Base-by-base conservation (phyloP, 2,329 filamentous ascomycete genomes). In the Corniculantispora saksenae region DNA sequence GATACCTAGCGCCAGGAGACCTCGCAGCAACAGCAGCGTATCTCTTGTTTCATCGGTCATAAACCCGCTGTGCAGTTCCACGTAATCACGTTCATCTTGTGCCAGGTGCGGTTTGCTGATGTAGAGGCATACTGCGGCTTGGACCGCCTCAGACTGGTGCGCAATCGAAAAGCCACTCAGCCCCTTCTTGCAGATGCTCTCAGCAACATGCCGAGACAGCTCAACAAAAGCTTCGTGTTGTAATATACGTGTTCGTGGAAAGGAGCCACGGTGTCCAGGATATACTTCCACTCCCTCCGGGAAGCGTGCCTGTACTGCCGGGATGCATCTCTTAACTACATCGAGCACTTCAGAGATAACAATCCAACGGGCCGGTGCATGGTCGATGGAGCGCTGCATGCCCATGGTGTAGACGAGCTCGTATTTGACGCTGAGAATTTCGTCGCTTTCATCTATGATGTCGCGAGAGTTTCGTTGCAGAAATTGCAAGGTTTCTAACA, bases 381-480 rank as follows among this genome's bases (percentile, higher is more conserved):
- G 76, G 3, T 89, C 84, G 0, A 89, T 77, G 0, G 81, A 68
- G 1, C 72, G 70, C 66, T 88, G 84, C 0, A 72, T 66, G 0
- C 87, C 88, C 69, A 89, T 83, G 0, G 87, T 89, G 65, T 91
- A 90, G 2, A 90, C 78, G 0, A 90, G 72, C 69, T 91, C 86
- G 45, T 88, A 89, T 58, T 84, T 85, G 6, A 83, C 79, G 51
- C 80, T 85, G 55, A 90, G 84, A 63, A 85, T 86, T 64, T 90
- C 86, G 57, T 91, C 89, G 48, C 85, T 87, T 72, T 91, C 87
- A 64, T 91, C 88, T 0, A 91, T 78, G 3, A 91, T 79, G 66
- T 89, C 87, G 0, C 86, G 77, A 0, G 82, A 79, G 2, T 74
- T 66, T 0, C 61, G 15, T 38, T 84, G 73, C 1, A 89, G 76